Conservation (phyloP, 345 rosid genomes). For the Murraya paniculata region DNA sequence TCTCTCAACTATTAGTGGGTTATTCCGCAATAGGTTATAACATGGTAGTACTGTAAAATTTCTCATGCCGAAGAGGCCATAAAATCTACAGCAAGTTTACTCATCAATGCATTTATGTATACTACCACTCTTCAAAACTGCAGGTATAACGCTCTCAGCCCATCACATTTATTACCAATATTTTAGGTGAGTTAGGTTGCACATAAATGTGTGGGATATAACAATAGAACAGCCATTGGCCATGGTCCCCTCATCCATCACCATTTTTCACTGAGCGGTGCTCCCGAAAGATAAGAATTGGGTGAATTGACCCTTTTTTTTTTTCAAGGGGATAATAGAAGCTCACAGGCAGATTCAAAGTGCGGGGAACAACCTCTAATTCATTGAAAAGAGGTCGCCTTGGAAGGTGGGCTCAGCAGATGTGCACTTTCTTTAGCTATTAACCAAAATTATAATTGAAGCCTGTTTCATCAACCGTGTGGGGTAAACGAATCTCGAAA, state of each 20-base stretch:
- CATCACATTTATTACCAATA: background rate
- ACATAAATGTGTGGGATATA: conserved; percentile 1
- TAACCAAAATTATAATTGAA: background rate
- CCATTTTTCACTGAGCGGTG: background rate
- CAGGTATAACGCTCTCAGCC: background rate
- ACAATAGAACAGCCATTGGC: background rate
- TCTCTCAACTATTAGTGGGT: no score
- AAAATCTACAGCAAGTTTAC: background rate
- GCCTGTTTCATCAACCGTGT: conserved; percentile 3
- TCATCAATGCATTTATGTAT: background rate
- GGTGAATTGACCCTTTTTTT: background rate
- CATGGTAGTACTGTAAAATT: no score
- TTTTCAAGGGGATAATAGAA: no score
- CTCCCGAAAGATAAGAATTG: background rate
- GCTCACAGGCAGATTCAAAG: background rate
- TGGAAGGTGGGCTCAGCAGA: background rate
- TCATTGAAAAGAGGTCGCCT: background rate
- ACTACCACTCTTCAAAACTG: no score
- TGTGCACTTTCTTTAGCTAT: background rate
- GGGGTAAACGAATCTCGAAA: conserved; percentile 8
- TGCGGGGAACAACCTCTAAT: background rate
- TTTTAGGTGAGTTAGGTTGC: background rate
- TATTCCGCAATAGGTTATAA: no score
- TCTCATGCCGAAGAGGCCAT: background rate
- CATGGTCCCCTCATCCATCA: background rate